Evolutionary conservation across 305 asterid genomes (phyloP).

Genomic region (Lippia alba): DNA sequence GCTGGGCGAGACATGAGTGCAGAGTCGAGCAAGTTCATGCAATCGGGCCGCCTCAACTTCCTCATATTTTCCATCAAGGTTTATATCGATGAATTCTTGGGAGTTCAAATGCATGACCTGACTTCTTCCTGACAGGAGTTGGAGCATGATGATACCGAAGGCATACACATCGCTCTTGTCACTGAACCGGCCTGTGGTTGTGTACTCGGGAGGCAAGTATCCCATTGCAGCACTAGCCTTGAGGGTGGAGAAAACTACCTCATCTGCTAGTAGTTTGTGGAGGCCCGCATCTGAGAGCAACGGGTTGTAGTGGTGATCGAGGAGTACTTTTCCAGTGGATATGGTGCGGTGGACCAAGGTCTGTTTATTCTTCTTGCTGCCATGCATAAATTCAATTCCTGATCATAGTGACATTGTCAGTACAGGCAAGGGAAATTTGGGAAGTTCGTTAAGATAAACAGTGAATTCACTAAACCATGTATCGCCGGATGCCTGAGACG

Average conservation of each 20-base stretch:
- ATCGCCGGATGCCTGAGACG: no score
- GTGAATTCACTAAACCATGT: no score
- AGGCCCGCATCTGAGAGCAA: neutral
- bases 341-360: neutral
- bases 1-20: neutral
- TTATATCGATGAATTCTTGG: neutral
- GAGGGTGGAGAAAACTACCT: neutral
- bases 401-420: neutral
- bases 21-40: neutral
- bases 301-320: neutral
- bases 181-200: neutral
- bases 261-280: neutral
- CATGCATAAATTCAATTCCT: neutral
- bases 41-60: neutral
- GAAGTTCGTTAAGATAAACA: no score
- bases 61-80: neutral
- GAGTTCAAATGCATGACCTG: neutral
- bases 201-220: neutral
- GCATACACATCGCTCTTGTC: neutral
- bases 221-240: neutral
- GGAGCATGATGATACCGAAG: neutral
- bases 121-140: neutral
- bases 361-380: neutral
- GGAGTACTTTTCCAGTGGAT: neutral
- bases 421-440: no score